Base-by-base conservation (phyloP, 768 basidiomycete species). In the Naganishia antarctica region DNA sequence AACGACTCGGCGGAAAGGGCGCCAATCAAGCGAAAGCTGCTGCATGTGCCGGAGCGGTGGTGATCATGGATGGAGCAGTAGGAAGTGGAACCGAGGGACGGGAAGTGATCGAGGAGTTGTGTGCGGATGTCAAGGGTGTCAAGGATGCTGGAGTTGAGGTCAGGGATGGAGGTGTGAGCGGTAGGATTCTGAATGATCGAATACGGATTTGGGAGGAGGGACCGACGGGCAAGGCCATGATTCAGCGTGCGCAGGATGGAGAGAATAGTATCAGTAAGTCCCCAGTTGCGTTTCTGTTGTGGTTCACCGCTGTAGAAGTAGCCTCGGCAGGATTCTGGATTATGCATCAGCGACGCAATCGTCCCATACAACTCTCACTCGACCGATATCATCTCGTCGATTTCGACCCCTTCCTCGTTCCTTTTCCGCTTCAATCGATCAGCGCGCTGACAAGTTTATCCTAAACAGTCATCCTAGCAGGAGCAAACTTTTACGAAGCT, bases 251-350 rank as follows among this genome's bases (percentile, higher is more conserved):
- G 6, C 64, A 66, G 16, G 77, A 78, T 29, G 78, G 77, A 25
- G 80, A 81, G 70, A 81, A 81, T 70, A 76, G 72, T 31, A 81
- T 81, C 65, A 76, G 78, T 78, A 44, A 63, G 78, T 67, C 31
- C 18, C 6, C 12, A 32, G n/a, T 7, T 28, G 12, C 5, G n/a
- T 29, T 28, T 21, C 18, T 21, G 28, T 8, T 53, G 12, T 18
- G 9, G 12, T 18, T 25, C 50, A 25, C 8, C 12, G 18, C 15
- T 7, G 34, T 37, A n/a, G n/a, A n/a, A n/a, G n/a, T n/a, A n/a
- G n/a, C n/a, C n/a, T n/a, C n/a, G n/a, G n/a, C n/a, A n/a, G n/a
- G n/a, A n/a, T n/a, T n/a, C n/a, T n/a, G n/a, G n/a, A n/a, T n/a
- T n/a, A n/a, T n/a, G n/a, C n/a, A n/a, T n/a, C n/a, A n/a, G n/a